Percentiles rank a stretch among this genome's conserved stretches.
Evolutionary conservation across 208 protist genomes (phyloP).

Genomic region (Balamuthia mandrillaris): DNA sequence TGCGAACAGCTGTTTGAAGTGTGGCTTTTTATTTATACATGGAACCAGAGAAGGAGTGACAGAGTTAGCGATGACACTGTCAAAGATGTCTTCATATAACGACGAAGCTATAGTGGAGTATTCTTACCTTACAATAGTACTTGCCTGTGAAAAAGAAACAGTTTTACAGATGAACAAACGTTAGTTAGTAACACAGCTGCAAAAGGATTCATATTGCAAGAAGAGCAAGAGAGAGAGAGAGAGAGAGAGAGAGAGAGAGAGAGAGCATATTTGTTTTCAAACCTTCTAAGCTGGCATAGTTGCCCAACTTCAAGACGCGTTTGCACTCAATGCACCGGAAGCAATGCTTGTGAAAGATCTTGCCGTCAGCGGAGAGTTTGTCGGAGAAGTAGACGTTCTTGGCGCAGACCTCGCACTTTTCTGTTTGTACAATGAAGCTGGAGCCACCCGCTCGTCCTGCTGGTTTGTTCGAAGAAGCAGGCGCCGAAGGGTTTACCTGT

Average conservation of each 20-base stretch:
- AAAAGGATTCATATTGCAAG: no score
- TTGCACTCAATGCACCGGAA: slow-evolving; percentile 20
- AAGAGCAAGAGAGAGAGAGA: not conserved
- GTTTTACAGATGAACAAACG: no score
- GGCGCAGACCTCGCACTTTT: not conserved
- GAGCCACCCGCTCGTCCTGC: no score
- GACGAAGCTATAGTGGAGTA: no score
- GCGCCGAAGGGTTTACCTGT: not conserved
- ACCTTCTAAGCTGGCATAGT: not conserved
- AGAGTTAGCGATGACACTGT: not conserved
- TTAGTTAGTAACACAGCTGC: no score
- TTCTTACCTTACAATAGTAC: slow-evolving; percentile 21
- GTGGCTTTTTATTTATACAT: not conserved
- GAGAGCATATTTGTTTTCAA: not conserved
- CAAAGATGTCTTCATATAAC: not conserved
- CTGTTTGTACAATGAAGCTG: not conserved
- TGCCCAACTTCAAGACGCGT: not conserved
- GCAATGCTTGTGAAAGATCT: slow-evolving; percentile 25
- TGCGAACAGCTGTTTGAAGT: not conserved
- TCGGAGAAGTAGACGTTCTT: slow-evolving; percentile 2
- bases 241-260: not conserved
- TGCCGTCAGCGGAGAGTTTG: not conserved
- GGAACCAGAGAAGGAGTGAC: not conserved
- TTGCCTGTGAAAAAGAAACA: not conserved
- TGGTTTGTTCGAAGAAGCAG: not conserved